Evolutionary conservation across 2,329 filamentous ascomycete species (phyloP), one percentile per base, ranked within the genome.

Genomic region (Pseudophaeomoniella oleicola): DNA sequence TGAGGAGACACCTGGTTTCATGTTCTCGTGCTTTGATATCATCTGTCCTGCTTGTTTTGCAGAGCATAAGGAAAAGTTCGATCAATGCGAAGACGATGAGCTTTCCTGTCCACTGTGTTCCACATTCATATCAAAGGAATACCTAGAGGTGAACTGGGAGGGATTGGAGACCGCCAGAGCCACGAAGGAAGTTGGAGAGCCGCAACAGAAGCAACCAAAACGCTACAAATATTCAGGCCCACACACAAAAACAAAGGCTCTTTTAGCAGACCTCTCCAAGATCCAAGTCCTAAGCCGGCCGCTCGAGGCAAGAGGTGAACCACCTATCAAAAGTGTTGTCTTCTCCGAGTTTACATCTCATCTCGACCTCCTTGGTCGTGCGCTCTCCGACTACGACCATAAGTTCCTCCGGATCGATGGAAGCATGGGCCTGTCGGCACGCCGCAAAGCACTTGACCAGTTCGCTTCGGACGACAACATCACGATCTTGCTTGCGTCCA

Each of bases 291-390:
- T 78, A 51, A 83, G 75, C 41, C 67, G 70, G 27, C 50, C 54
- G 32, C 41, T 51, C 11, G 46, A 57, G 9, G 41, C 72, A 6
- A 72, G 75, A 0, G 60, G 71, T 9, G 74, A 87, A 50, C 71
- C 75, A 1, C 87, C 87, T 0, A 81, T 84, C 59, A 96, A 94
- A 56, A 90, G 84, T 16, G 86, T 98, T 11, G 77, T 98, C 4
- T 96, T 96, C 58, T 94, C 86, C 0, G 79, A 78, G n/a, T 96
- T 90, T 87, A 96, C 90, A 0, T 79, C 81, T 0, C 87, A 96
- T 53, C 73, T 98, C 12, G 87, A 96, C 54, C 72, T 98, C 14
- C 93, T 98, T 46, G 77, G 90, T 52, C 68, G 84, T 35, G 88
- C 87, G 0, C 69, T 96, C 11, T 67, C 75, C 18, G 67, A 73